Percentiles rank a stretch among this genome's conserved stretches.
phyloP scores from a whole-genome alignment of 225 moss, liverwort and hornwort species.

The Physcomitrellopsis africana region DNA sequence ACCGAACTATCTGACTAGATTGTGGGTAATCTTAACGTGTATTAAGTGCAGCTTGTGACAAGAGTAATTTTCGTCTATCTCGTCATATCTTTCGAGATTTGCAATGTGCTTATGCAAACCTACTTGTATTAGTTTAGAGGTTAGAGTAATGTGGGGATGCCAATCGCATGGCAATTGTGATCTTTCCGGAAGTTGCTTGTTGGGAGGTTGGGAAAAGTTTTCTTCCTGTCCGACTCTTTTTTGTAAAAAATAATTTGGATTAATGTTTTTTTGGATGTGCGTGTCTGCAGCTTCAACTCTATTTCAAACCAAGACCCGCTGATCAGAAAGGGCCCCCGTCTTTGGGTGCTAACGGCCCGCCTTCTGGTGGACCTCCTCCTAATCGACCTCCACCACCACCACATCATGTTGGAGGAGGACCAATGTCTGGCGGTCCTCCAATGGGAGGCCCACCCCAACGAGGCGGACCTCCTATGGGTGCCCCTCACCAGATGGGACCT shows the following conservation, averaged over 20 bases:
- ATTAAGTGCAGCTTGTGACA: not conserved
- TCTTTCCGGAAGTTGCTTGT: not conserved
- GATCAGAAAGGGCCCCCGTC: constrained; percentile 69
- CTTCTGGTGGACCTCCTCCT: constrained; percentile 58
- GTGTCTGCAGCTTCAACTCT: constrained; percentile 77
- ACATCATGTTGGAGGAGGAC: constrained; percentile 69
- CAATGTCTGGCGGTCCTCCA: constrained; percentile 47
- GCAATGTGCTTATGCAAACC: not conserved
- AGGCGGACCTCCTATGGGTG: constrained; percentile 46
- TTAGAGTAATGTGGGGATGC: not conserved
- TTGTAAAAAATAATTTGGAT: too few species aligned
- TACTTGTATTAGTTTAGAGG: not conserved
- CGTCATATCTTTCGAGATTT: not conserved
- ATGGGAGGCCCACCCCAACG: constrained; percentile 56
- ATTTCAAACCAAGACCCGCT: constrained; percentile 78
- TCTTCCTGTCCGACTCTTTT: not conserved
- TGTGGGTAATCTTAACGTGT: not conserved
- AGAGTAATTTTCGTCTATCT: not conserved
- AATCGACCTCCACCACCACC: constrained; percentile 63
- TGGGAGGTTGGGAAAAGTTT: not conserved
- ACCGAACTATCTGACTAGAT: not conserved
- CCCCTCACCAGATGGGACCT: constrained; percentile 58
- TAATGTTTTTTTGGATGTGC: too few species aligned
- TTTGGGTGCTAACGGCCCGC: constrained; percentile 57
- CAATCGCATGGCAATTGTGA: not conserved